phyloP scores from a whole-genome alignment of 2,329 filamentous ascomycete genomes.

The Ilyonectria robusta region DNA sequence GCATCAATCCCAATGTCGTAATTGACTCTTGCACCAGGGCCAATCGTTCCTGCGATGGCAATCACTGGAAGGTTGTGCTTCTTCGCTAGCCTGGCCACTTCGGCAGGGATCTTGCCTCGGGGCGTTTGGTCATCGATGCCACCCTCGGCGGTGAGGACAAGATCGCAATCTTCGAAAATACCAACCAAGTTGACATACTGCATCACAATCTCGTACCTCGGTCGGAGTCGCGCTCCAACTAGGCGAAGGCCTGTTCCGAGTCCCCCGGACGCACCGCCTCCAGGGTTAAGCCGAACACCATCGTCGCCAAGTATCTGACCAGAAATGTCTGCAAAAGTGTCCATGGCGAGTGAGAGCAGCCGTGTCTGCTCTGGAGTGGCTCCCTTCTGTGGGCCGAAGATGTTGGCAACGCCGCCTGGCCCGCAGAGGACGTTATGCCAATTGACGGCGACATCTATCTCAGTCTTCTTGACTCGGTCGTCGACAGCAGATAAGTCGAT shows the following conservation, averaged over 20 bases:
- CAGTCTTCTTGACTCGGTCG: conserved; percentile 36
- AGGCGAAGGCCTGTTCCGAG: conserved; percentile 66
- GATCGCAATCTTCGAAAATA: conserved; percentile 62
- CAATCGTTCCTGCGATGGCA: conserved; percentile 56
- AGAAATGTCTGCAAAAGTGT: conserved; percentile 56
- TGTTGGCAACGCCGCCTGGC: conserved; percentile 61
- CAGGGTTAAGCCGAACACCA: conserved; percentile 55
- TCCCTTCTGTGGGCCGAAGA: conserved; percentile 68
- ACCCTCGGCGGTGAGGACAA: conserved; percentile 68
- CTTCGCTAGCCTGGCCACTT: conserved; percentile 64
- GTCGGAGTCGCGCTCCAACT: conserved; percentile 61
- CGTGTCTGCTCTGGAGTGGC: conserved; percentile 60
- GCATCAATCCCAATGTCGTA: conserved; percentile 54
- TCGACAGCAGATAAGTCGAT: conserved; percentile 59
- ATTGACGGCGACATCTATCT: conserved; percentile 66
- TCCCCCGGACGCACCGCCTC: conserved; percentile 66
- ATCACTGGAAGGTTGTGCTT: conserved; percentile 60
- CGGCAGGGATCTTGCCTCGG: conserved; percentile 66
- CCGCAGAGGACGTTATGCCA: conserved; percentile 67
- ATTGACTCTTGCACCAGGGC: conserved; percentile 51
- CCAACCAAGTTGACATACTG: conserved; percentile 64
- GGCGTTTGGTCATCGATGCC: conserved; percentile 67
- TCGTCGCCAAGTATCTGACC: conserved; percentile 52
- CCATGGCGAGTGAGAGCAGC: conserved; percentile 58
- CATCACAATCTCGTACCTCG: conserved; percentile 64